A percentile compares a stretch with the other conserved stretches of the same genome.
These are phyloP conservation scores for Tricholoma saponaceum DNA, from an alignment of 768 basidiomycete genomes.

Conservation along the genomic window DNA sequence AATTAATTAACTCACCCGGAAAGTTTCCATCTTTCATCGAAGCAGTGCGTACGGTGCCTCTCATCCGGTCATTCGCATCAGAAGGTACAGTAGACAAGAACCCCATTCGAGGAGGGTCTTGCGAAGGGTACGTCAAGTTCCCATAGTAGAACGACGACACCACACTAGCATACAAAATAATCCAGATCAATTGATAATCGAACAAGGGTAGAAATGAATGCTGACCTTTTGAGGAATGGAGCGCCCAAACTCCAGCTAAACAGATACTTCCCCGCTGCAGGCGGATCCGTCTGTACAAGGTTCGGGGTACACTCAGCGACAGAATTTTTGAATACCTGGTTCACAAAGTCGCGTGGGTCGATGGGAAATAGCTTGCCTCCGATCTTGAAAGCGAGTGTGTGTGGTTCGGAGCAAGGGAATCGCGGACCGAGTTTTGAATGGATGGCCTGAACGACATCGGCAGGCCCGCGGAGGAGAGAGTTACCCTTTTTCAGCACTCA, in stretches of 20 bases:
- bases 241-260: conserved; percentile 78
- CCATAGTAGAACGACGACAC: conserved; percentile 70
- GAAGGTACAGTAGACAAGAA: conserved; percentile 65
- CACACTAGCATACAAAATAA: conserved; percentile 36
- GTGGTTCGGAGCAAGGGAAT: conserved; percentile 58
- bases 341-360: conserved; percentile 69
- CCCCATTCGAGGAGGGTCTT: conserved; percentile 66
- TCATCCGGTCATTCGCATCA: conserved; percentile 40
- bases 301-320: conserved; percentile 48
- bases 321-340: conserved; percentile 33
- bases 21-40: conserved; percentile 27
- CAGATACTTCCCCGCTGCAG: conserved; percentile 50
- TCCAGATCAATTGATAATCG: neutral
- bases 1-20: conserved; percentile 28
- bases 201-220: conserved; percentile 8
- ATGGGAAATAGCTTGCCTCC: conserved; percentile 67
- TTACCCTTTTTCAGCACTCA: conserved; percentile 52
- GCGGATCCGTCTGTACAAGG: conserved; percentile 61
- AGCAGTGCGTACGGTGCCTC: conserved; percentile 24
- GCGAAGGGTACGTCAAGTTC: conserved; percentile 62
- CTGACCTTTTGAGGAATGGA: conserved; percentile 74
- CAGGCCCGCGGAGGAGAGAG: conserved; percentile 71
- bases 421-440: conserved; percentile 30
- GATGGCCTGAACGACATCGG: conserved; percentile 58
- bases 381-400: conserved; percentile 64